Conservation (phyloP, 2,329 filamentous ascomycete genomes). For the Ascochyta viciae-villosae region DNA sequence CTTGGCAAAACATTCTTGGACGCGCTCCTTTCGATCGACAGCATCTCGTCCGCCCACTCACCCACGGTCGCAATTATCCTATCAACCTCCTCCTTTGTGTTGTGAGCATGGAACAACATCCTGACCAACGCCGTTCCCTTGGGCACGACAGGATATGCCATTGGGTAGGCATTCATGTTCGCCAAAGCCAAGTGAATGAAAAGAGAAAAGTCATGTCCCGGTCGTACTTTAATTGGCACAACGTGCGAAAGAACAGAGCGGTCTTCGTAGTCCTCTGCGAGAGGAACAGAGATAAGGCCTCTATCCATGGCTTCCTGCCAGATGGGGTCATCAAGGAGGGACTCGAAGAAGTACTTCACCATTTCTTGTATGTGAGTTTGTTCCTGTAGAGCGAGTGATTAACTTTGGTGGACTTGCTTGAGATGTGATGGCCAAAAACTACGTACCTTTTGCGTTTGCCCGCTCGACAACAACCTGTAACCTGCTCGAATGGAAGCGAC, state of each 20-base stretch:
- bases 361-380: not conserved
- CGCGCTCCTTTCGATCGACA: not conserved
- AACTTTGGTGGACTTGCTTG: no score
- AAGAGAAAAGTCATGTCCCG: not conserved
- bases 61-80: not conserved
- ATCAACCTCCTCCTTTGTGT: not conserved
- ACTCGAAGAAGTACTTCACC: not conserved
- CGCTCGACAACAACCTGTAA: constrained; percentile 30
- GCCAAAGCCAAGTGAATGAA: not conserved
- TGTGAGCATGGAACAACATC: not conserved
- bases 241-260: not conserved
- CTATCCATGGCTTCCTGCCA: constrained; percentile 11
- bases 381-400: no score
- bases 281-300: constrained; percentile 16
- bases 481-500: constrained; percentile 46
- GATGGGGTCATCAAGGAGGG: not conserved
- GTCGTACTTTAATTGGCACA: not conserved
- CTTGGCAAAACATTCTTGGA: not conserved
- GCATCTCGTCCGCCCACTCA: not conserved
- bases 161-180: not conserved
- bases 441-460: constrained; percentile 10
- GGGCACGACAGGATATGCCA: not conserved
- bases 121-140: not conserved
- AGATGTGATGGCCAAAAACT: no score
- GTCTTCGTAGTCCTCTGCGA: constrained; percentile 5